Evolutionary conservation across 2,329 filamentous ascomycete genomes (phyloP).

Genomic region (Alternaria consortialis): DNA sequence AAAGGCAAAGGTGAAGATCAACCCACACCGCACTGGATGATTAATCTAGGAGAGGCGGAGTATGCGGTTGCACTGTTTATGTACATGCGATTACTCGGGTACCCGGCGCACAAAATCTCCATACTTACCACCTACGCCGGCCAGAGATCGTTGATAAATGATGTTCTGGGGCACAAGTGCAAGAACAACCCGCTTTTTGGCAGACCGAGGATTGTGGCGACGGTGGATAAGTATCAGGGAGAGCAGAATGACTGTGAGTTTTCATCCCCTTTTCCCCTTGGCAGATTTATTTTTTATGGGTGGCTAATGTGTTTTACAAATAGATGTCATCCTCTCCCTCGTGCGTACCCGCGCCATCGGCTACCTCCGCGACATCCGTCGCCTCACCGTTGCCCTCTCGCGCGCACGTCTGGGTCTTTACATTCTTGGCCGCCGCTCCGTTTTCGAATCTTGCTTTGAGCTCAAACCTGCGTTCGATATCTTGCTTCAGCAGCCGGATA

Average conservation of each 20-base stretch:
- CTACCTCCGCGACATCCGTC: slow-evolving; percentile 91
- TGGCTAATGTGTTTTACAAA: slow-evolving; percentile 9
- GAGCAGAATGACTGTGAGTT: slow-evolving; percentile 97
- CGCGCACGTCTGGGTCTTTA: slow-evolving; percentile 92
- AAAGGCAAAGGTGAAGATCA: slow-evolving; percentile 88
- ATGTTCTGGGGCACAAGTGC: slow-evolving; percentile 86
- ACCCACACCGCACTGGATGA: slow-evolving; percentile 92
- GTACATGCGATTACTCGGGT: slow-evolving; percentile 96
- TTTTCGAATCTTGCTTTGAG: slow-evolving; percentile 91
- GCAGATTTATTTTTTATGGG: too few species aligned
- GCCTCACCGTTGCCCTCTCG: slow-evolving; percentile 92
- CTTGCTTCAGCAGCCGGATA: slow-evolving; percentile 79
- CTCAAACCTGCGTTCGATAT: slow-evolving; percentile 85
- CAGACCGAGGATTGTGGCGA: slow-evolving; percentile 86
- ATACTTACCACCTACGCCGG: slow-evolving; percentile 95
- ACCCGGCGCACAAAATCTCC: slow-evolving; percentile 82
- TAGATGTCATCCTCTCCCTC: slow-evolving; percentile 92
- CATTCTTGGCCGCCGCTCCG: slow-evolving; percentile 83
- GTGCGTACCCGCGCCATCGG: slow-evolving; percentile 88
- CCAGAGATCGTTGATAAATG: slow-evolving; percentile 85
- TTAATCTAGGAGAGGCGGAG: slow-evolving; percentile 96
- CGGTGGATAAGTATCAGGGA: slow-evolving; percentile 98
- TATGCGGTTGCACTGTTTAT: slow-evolving; percentile 95
- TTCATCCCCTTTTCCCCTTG: not conserved
- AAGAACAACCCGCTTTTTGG: slow-evolving; percentile 85